Percentiles rank a stretch among this genome's conserved stretches.
Conservation (phyloP, 257 asterid species). For the Jaltomata sinuosa region DNA sequence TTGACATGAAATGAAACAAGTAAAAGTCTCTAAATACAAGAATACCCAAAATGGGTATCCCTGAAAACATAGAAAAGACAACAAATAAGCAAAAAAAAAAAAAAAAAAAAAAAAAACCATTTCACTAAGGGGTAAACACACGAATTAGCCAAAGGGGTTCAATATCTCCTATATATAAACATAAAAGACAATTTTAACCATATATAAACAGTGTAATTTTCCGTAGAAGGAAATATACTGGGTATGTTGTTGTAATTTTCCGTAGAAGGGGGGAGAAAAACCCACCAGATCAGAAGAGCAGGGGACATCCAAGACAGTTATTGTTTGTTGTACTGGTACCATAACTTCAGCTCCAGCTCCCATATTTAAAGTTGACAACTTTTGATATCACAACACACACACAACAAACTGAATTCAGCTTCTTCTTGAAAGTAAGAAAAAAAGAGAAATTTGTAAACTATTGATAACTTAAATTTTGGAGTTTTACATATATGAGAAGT, state of each 20-base stretch:
- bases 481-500: neutral
- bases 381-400: neutral
- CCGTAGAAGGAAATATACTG: too few relatives aligned
- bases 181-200: too few relatives aligned
- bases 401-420: neutral
- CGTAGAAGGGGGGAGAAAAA: neutral
- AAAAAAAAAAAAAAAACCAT: too few relatives aligned
- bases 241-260: too few relatives aligned
- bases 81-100: neutral
- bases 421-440: neutral
- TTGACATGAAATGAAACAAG: neutral
- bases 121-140: too few relatives aligned
- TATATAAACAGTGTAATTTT: too few relatives aligned
- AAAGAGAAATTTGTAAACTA: too few relatives aligned
- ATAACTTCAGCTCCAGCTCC: conserved; percentile 1
- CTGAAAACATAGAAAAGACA: neutral
- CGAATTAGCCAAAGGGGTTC: too few relatives aligned
- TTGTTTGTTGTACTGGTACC: neutral
- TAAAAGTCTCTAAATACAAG: neutral
- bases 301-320: neutral
- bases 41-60: neutral
- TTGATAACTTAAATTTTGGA: neutral
- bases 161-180: too few relatives aligned
- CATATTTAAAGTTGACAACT: neutral
- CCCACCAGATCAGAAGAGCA: neutral